These are phyloP conservation scores for Boletus subcaerulescens DNA, from an alignment of 768 basidiomycete genomes.

Conservation along the genomic window DNA sequence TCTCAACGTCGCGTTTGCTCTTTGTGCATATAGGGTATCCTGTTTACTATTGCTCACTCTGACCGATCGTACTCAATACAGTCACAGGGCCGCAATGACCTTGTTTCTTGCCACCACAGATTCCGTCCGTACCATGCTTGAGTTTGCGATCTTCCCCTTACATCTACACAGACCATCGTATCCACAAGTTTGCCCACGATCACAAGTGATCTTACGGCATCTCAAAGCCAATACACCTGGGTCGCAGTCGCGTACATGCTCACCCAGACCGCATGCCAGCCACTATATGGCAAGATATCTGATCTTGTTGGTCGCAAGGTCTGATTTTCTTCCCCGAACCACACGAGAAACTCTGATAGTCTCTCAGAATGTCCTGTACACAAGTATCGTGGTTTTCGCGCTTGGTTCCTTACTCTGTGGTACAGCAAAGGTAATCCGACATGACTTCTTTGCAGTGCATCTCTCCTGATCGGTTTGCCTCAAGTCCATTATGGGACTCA, in stretches of 20 bases:
- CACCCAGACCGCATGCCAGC: slow-evolving; percentile 83
- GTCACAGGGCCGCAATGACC: slow-evolving; percentile 66
- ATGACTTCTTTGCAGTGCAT: slow-evolving; percentile 13
- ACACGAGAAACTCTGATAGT: slow-evolving; percentile 2
- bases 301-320: slow-evolving; percentile 82
- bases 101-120: slow-evolving; percentile 87
- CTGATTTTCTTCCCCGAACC: slow-evolving; percentile 13
- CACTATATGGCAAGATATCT: slow-evolving; percentile 76
- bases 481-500: slow-evolving; percentile 55
- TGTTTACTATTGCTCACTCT: not conserved
- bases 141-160: slow-evolving; percentile 3
- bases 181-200: slow-evolving; percentile 85
- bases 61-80: slow-evolving; percentile 11
- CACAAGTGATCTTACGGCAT: slow-evolving; percentile 61
- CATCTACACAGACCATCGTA: slow-evolving; percentile 54
- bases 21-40: slow-evolving; percentile 67
- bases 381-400: slow-evolving; percentile 72
- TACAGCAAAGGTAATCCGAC: slow-evolving; percentile 55
- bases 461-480: slow-evolving; percentile 18
- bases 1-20: slow-evolving; percentile 58
- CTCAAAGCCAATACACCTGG: slow-evolving; percentile 78
- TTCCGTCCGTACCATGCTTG: slow-evolving; percentile 48
- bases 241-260: slow-evolving; percentile 83
- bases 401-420: slow-evolving; percentile 81
- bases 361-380: slow-evolving; percentile 60